These are phyloP conservation scores for Colletotrichum agaves DNA, from an alignment of 2,329 filamentous ascomycete genomes.

Conservation along the genomic window DNA sequence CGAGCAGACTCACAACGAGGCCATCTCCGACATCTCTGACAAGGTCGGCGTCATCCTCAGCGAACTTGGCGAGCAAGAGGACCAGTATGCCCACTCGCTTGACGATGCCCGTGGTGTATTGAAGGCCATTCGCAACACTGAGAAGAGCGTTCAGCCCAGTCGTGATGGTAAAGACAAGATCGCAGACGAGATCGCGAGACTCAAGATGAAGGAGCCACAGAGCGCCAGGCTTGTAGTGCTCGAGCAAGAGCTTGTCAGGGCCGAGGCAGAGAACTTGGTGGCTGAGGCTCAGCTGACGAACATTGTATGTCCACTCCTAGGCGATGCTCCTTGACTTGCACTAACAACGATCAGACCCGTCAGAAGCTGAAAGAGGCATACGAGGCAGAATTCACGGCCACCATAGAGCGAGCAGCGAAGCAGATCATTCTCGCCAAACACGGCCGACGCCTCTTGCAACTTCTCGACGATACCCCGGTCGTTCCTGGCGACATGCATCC, in stretches of 20 bases:
- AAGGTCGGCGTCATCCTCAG: slow-evolving; percentile 93
- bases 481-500: slow-evolving; percentile 83
- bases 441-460: slow-evolving; percentile 82
- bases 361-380: slow-evolving; percentile 97
- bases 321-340: neutral
- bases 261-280: slow-evolving; percentile 94
- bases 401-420: slow-evolving; percentile 96
- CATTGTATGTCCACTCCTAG: slow-evolving; percentile 68
- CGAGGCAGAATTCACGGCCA: slow-evolving; percentile 85
- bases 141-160: slow-evolving; percentile 93
- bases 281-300: slow-evolving; percentile 97
- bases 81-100: slow-evolving; percentile 83
- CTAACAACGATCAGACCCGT: slow-evolving; percentile 71
- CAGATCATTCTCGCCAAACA: slow-evolving; percentile 94
- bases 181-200: slow-evolving; percentile 87
- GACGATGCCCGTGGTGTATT: slow-evolving; percentile 85
- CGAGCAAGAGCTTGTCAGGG: slow-evolving; percentile 95
- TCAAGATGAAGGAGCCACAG: slow-evolving; percentile 92
- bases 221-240: slow-evolving; percentile 83
- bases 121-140: slow-evolving; percentile 95
- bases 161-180: slow-evolving; percentile 89
- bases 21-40: slow-evolving; percentile 89
- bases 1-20: slow-evolving; percentile 88
- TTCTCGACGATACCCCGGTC: slow-evolving; percentile 90
- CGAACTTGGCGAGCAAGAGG: slow-evolving; percentile 95